Evolutionary conservation across 2,329 filamentous ascomycete genomes (phyloP).

Genomic region (Beauveria pseudobassiana): DNA sequence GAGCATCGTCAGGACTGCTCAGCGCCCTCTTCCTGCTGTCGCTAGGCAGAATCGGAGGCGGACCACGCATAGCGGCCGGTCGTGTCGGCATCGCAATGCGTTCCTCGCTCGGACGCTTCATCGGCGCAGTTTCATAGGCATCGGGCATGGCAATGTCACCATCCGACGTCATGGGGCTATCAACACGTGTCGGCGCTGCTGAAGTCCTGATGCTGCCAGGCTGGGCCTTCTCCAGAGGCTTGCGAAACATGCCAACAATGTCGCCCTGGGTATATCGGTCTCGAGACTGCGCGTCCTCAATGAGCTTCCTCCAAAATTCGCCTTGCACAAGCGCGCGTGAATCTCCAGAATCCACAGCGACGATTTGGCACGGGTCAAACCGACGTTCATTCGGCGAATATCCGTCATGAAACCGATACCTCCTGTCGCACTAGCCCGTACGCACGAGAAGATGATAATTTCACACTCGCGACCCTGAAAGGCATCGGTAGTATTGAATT

Average conservation of each 20-base stretch:
- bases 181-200: constrained; percentile 13
- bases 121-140: background rate
- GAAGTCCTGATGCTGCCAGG: constrained; percentile 14
- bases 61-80: constrained; percentile 17
- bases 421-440: constrained; percentile 83
- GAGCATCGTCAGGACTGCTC: constrained; percentile 27
- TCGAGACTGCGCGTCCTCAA: constrained; percentile 70
- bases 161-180: background rate
- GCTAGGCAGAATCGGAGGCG: constrained; percentile 27
- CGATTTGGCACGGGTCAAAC: constrained; percentile 90
- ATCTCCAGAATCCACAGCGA: constrained; percentile 93
- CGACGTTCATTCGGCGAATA: constrained; percentile 98
- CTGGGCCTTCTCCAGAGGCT: constrained; percentile 31
- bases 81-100: constrained; percentile 7
- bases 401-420: constrained; percentile 98
- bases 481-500: constrained; percentile 98
- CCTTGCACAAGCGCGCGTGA: constrained; percentile 79
- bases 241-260: constrained; percentile 41
- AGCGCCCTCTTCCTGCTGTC: constrained; percentile 36
- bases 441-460: constrained; percentile 98
- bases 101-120: background rate
- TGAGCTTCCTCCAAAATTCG: constrained; percentile 82
- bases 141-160: constrained; percentile 13
- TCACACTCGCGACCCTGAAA: constrained; percentile 97
- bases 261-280: constrained; percentile 68